These are phyloP conservation scores for Pseudogymnoascus sp. DNA, from an alignment of 2,329 filamentous ascomycete genomes.

Conservation along the genomic window DNA sequence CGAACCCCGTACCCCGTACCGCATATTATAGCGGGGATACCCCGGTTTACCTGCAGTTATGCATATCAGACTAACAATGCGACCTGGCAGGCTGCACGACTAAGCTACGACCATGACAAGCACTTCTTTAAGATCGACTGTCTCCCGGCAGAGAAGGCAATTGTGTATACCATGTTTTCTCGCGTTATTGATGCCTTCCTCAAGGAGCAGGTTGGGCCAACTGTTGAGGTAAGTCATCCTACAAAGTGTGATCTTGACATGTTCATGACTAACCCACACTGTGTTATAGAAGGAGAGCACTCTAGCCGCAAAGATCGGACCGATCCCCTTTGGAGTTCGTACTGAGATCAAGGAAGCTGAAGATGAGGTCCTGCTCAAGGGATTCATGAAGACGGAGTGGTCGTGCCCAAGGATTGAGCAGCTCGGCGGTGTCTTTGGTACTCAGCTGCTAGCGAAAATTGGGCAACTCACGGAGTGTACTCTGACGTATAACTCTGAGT, in stretches of 20 bases:
- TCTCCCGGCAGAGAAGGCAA: neutral
- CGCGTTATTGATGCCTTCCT: neutral
- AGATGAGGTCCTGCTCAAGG: neutral
- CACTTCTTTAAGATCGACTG: conserved; percentile 1
- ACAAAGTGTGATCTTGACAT: neutral
- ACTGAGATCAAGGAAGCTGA: neutral
- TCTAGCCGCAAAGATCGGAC: neutral
- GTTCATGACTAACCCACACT: neutral
- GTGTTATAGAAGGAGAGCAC: neutral
- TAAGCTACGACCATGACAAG: neutral
- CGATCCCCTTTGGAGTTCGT: neutral
- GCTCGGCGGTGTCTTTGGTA: conserved; percentile 14
- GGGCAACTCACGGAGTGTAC: conserved; percentile 17
- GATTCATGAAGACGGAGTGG: conserved; percentile 11
- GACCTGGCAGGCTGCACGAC: neutral
- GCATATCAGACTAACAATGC: neutral
- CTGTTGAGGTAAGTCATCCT: neutral
- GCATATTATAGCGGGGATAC: neutral
- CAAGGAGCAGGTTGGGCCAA: neutral
- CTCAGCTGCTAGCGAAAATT: conserved; percentile 12
- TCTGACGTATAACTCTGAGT: conserved; percentile 16
- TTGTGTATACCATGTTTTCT: neutral
- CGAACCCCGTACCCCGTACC: neutral
- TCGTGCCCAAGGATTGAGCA: conserved; percentile 11
- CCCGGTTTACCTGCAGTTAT: neutral